Evolutionary conservation across 2,329 filamentous ascomycete genomes (phyloP).

Genomic region (Gyromitra esculenta): DNA sequence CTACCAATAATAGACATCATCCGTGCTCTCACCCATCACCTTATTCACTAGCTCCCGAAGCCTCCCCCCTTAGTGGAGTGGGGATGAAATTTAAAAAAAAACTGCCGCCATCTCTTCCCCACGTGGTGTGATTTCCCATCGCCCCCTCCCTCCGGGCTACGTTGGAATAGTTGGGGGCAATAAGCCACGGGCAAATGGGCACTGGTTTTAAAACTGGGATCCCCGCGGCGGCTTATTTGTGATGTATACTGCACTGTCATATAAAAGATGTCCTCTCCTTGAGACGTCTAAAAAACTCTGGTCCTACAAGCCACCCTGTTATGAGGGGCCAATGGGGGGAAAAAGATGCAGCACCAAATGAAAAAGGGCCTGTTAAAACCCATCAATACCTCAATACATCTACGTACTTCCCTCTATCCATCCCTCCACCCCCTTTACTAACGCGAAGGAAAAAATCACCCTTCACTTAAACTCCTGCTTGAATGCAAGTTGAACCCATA

Average conservation of each 20-base stretch:
- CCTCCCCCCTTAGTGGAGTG: not conserved
- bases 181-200: not conserved
- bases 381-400: not conserved
- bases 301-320: conserved; percentile 9
- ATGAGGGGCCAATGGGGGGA: not conserved
- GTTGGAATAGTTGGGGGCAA: conserved; percentile 1
- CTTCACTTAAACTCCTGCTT: not conserved
- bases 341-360: conserved; percentile 9
- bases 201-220: conserved; percentile 8
- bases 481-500: not conserved
- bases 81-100: not conserved
- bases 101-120: conserved; percentile 13
- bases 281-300: not conserved
- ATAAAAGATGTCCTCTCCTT: conserved; percentile 32
- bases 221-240: conserved; percentile 10
- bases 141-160: not conserved
- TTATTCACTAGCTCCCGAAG: not conserved
- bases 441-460: not conserved
- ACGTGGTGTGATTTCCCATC: conserved; percentile 27
- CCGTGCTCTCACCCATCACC: not conserved
- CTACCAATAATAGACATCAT: not conserved
- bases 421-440: not conserved
- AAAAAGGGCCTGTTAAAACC: not conserved
- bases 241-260: conserved; percentile 8
- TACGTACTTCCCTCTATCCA: conserved; percentile 5